Base-by-base conservation (phyloP, 1,139 yeast species). In the Kodamaea sp. region DNA sequence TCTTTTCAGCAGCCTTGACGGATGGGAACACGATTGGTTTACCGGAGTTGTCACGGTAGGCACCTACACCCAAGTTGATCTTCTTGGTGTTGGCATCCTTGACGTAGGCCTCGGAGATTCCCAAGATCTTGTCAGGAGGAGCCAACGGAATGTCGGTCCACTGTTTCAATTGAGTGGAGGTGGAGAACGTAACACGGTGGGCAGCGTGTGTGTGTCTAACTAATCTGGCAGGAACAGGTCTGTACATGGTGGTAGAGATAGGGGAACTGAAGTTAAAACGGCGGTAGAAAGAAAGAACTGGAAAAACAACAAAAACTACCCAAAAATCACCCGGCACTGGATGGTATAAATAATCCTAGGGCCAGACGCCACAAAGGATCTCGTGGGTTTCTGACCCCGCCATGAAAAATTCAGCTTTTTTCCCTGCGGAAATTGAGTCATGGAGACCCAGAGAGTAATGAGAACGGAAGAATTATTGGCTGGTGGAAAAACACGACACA, bases 121-220 rank as follows among this genome's bases (percentile, higher is more conserved):
- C 90, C 51, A 83, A 66, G 43, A 83, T 82, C 51, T 82, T 80
- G 61, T 83, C 92, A 19, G 89, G 82, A 29, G 86, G 84, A 19
- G 86, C 86, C 55, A 75, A 75, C 35, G 78, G 76, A 43, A 71
- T 68, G 16, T 68, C 70, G 41, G 55, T 58, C 74, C 73, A 70
- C 43, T 59, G 55, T 28, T 41, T 44, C 28, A 50, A 43, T 26
- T 42, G 45, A 34, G 46, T 39, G 34, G 47, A 27, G 37, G 53
- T 47, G 37, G 60, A 54, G 37, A 55, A 52, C 5, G 37, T 28
- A 12, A 27, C 31, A n/a, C n/a, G n/a, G n/a, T n/a, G n/a, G 8
- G 39, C 35, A 14, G 27, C 36, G 24, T 34, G 28, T 36, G 36
- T 36, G 14, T 35, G 33, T 32, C 34, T 32, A 25, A 31, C 32